Base-by-base conservation (phyloP, 768 basidiomycete genomes). In the Pisolithus sp. region DNA sequence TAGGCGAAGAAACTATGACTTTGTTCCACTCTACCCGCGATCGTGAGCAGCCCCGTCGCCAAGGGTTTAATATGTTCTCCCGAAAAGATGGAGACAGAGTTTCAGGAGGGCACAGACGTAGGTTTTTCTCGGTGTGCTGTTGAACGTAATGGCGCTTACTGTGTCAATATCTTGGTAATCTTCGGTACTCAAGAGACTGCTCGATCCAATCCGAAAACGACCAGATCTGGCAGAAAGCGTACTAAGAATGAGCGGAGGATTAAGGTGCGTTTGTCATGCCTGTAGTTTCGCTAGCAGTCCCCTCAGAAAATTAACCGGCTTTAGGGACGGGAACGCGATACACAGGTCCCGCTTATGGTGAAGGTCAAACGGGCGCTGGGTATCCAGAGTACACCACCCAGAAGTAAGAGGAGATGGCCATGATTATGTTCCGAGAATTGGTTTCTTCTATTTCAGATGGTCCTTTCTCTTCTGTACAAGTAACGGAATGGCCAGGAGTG, bases 291-390 rank as follows among this genome's bases (percentile, higher is more conserved):
- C 10, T 12, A 9, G 12, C 30, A 31, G 30, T 31, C 30, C 10
- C 9, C 30, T 31, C 30, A 31, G 30, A 31, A 31, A 31, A 31
- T 31, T 8, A 9, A 31, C 12, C 8, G 47, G 48, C 30, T 26
- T 26, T 57, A 80, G 76, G 77, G 78, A 46, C 70, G 71, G 38
- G 69, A 40, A 15, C 52, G 55, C 30, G 65, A 68, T 58, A 58
- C 74, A 17, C 76, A 77, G 59, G 74, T 80, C 39, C 67, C 77
- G 15, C 59, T 81, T 49, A 71, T 78, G 75, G 77, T 77, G 41
- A 76, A 69, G 60, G 64, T 57, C 41, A 78, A 75, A 58, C 76
- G 74, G 28, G 64, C 74, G 0, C 60, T 81, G n/a, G 80, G 78
- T 7, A 77, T 26, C 39, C 72, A 72, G 12, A 76, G 73, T 47